Evolutionary conservation across 257 asterid genomes (phyloP), one percentile per base, ranked within the genome.

Genomic region (Forsythia viridissima): DNA sequence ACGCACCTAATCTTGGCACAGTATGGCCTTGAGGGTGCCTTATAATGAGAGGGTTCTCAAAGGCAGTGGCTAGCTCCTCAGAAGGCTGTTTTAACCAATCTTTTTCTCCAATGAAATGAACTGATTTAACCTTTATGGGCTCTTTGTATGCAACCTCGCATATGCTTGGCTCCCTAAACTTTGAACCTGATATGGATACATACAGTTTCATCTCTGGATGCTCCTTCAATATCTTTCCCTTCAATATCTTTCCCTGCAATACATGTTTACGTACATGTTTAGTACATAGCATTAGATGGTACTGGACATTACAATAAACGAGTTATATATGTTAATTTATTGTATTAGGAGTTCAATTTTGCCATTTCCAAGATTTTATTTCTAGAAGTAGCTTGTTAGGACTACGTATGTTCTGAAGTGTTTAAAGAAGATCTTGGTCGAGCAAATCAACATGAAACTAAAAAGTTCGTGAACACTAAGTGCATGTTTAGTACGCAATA

Each of bases 11-110:
- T 83, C 92, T 83, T 42, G 95, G 93, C 57, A 89, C 93, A 0
- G 91, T 89, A 86, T 90, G 95, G 77, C 95, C 93, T 44, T 87
- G 93, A 38, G 95, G 92, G 74, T 90, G 95, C 42, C 75, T 80
- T 40, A 89, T 82, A 75, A 90, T 84, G 52, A 90, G 86, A 82
- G 95, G 90, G 46, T 76, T 59, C 18, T 80, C 82, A 73, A 90
- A 90, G 11, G 88, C 86, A 1, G 83, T 34, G 70, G 93, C 88
- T 39, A 90, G 81, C 73, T 89, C 95, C 85, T 90, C 90, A 4
- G 91, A 87, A 24, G 92, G 92, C 78, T 85, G 72, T 74, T 86
- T 90, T 8, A 89, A 78, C 95, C 95, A 90, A 66, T 90, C 93
- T 40, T 83, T 90, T 1, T 89, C 93, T 70, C 95, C 95, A 43